Evolutionary conservation across 441 rosid species (phyloP).

Genomic region (Populus hybrid): DNA sequence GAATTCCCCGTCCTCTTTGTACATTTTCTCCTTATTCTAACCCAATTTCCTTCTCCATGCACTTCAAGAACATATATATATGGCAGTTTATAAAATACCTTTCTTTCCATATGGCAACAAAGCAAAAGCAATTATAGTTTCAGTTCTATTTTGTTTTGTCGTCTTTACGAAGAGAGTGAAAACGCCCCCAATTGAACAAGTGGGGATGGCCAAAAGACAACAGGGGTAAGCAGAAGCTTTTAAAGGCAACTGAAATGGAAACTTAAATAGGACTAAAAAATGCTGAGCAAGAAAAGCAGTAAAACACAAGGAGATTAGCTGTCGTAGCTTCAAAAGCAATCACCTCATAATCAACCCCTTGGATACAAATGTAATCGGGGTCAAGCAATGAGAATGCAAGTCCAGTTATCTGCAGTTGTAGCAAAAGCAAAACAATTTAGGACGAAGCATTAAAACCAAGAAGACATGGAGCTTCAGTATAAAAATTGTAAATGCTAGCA

Average conservation of each 20-base stretch:
- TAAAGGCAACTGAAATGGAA: background rate
- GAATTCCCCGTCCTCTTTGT: background rate
- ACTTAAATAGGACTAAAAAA: background rate
- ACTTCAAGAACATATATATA: background rate
- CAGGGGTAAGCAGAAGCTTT: background rate
- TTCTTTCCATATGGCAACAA: background rate
- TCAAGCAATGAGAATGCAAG: constrained; percentile 61
- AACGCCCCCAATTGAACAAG: background rate
- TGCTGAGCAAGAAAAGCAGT: background rate
- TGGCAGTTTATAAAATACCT: background rate
- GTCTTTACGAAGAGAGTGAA: background rate
- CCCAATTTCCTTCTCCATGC: background rate
- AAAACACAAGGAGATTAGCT: background rate
- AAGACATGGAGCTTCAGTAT: background rate
- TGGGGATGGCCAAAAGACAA: background rate
- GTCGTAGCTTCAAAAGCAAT: too few relatives aligned
- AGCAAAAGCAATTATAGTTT: background rate
- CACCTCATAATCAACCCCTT: too few relatives aligned
- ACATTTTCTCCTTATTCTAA: background rate
- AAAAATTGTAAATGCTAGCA: background rate
- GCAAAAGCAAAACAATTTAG: constrained; percentile 4
- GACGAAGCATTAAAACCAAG: background rate
- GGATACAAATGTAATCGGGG: constrained; percentile 52
- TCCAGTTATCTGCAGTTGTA: constrained; percentile 50
- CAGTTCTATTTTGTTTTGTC: background rate